These are phyloP conservation scores for Lepiota subincarnata DNA, from an alignment of 768 basidiomycete genomes.

Conservation along the genomic window DNA sequence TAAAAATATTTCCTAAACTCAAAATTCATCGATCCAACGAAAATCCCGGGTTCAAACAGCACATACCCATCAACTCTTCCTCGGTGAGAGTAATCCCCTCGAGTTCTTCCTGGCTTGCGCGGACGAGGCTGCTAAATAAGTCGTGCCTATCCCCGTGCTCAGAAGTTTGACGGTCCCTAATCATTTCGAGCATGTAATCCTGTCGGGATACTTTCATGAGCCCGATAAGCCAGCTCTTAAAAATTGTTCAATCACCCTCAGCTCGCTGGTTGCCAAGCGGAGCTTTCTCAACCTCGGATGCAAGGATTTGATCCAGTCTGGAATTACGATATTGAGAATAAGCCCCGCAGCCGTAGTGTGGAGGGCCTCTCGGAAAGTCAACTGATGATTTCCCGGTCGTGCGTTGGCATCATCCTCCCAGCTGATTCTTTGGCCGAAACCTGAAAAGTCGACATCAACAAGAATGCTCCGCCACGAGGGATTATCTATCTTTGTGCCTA, in stretches of 20 bases:
- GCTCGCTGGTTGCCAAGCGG: constrained; percentile 36
- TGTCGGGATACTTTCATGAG: constrained; percentile 1
- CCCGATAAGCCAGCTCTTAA: background rate
- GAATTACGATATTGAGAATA: constrained; percentile 32
- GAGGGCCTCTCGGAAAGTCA: constrained; percentile 47
- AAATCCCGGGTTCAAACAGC: background rate
- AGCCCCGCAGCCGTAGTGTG: constrained; percentile 37
- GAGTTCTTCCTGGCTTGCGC: constrained; percentile 40
- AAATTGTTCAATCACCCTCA: constrained; percentile 27
- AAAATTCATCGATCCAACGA: background rate
- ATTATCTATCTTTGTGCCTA: constrained; percentile 10
- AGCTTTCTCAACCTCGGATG: constrained; percentile 28
- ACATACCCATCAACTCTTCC: constrained; percentile 36
- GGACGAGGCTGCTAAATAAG: constrained; percentile 49
- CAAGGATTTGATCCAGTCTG: constrained; percentile 33
- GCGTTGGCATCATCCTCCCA: constrained; percentile 37
- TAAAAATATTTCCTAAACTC: constrained; percentile 38
- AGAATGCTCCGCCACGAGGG: background rate
- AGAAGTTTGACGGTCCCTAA: constrained; percentile 34
- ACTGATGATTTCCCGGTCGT: constrained; percentile 36
- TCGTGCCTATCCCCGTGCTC: constrained; percentile 41
- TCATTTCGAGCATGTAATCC: constrained; percentile 51
- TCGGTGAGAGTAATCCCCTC: constrained; percentile 31
- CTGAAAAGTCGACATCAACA: constrained; percentile 18
- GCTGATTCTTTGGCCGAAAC: constrained; percentile 47